phyloP scores from a whole-genome alignment of 2,329 filamentous ascomycete species.

The Fusarium succisae region DNA sequence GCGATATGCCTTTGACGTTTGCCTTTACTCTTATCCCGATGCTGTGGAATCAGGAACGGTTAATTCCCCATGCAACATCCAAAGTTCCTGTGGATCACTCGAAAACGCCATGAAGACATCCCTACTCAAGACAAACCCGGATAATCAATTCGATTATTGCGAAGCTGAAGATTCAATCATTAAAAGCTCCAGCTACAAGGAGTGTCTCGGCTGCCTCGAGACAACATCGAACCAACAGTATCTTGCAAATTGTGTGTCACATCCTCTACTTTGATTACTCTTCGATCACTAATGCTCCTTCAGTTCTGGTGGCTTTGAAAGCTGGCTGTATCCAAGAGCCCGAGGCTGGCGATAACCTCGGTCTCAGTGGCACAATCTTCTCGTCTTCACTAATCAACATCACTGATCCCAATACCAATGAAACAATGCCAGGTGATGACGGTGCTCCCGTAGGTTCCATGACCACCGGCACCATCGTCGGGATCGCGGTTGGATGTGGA shows the following conservation, averaged over 20 bases:
- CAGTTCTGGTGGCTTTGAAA: conserved; percentile 52
- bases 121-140: too few species aligned
- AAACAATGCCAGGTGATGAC: conserved; percentile 39
- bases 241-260: conserved; percentile 55
- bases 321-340: conserved; percentile 60
- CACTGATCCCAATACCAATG: conserved; percentile 46
- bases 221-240: conserved; percentile 53
- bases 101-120: conserved; percentile 46
- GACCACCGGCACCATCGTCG: conserved; percentile 61
- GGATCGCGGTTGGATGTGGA: conserved; percentile 60
- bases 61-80: conserved; percentile 56
- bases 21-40: conserved; percentile 51
- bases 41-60: conserved; percentile 44
- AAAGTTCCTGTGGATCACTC: conserved; percentile 54
- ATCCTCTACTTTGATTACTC: too few species aligned
- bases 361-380: conserved; percentile 57
- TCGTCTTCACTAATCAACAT: conserved; percentile 50
- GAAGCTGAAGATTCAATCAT: conserved; percentile 49
- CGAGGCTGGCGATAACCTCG: conserved; percentile 48
- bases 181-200: conserved; percentile 43
- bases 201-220: conserved; percentile 57
- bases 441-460: conserved; percentile 45
- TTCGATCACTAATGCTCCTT: too few species aligned
- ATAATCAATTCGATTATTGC: conserved; percentile 53
- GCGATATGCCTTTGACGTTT: conserved; percentile 58